phyloP scores from a whole-genome alignment of 352 stramenopile species.

The Phytophthora pseudosyringae region DNA sequence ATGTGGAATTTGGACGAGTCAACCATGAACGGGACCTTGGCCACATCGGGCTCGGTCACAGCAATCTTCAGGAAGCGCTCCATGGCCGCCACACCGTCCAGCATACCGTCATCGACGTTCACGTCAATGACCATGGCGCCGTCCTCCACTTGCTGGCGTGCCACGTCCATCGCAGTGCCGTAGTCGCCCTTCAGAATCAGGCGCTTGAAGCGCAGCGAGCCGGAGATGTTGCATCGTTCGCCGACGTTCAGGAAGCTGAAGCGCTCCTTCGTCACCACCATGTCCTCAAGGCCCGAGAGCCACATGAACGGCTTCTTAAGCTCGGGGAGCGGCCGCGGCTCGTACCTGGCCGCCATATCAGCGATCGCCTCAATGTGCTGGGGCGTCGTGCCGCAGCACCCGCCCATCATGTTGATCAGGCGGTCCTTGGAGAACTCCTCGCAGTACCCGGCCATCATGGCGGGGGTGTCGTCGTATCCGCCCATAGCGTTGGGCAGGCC shows the following conservation, averaged over 20 bases:
- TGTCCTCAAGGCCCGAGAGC: conserved; percentile 95
- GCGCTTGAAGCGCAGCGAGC: conserved; percentile 96
- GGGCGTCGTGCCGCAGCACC: conserved; percentile 96
- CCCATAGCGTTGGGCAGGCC: conserved; percentile 98
- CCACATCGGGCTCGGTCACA: conserved; percentile 95
- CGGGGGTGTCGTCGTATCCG: conserved; percentile 95
- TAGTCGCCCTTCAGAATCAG: conserved; percentile 97
- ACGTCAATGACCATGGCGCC: conserved; percentile 98
- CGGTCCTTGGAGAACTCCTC: conserved; percentile 95
- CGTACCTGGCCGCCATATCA: conserved; percentile 77
- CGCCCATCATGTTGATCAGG: conserved; percentile 97
- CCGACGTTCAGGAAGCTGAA: conserved; percentile 97
- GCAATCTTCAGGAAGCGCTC: conserved; percentile 98
- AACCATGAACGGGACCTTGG: conserved; percentile 98
- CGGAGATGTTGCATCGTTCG: conserved; percentile 96
- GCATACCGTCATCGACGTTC: conserved; percentile 98
- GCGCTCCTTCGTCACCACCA: conserved; percentile 94
- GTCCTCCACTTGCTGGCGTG: conserved; percentile 96
- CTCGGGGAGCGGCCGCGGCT: conserved; percentile 83
- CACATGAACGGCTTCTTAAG: conserved; percentile 94
- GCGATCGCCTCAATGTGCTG: conserved; percentile 94
- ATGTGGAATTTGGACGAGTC: conserved; percentile 99
- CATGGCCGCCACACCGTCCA: conserved; percentile 96
- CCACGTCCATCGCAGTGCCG: conserved; percentile 95
- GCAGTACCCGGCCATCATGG: conserved; percentile 94